Percentiles rank a stretch among this genome's conserved stretches.
Evolutionary conservation across 2,329 filamentous ascomycete genomes (phyloP).

Genomic region (Zymoseptoria brevis): DNA sequence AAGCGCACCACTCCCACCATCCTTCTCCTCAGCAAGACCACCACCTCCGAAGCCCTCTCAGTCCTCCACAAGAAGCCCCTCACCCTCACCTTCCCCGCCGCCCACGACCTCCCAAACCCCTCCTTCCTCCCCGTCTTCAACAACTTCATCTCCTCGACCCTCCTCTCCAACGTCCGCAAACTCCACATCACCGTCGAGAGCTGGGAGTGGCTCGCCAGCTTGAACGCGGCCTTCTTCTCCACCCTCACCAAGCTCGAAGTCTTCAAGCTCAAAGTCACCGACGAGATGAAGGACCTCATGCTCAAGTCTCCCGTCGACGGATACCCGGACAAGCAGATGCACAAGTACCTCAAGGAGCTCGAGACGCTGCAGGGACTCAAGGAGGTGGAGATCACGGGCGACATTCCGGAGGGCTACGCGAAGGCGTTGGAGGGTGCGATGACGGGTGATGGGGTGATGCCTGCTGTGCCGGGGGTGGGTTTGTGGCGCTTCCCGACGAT

Average conservation of each 20-base stretch:
- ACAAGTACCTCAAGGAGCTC: constrained; percentile 14
- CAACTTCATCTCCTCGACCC: constrained; percentile 16
- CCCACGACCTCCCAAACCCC: constrained; percentile 2
- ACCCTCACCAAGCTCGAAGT: constrained; percentile 13
- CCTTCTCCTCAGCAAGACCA: constrained; percentile 30
- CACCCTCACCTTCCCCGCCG: constrained; percentile 13
- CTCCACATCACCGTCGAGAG: constrained; percentile 20
- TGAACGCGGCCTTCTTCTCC: constrained; percentile 12
- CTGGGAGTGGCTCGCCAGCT: constrained; percentile 23
- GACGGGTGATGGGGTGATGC: not conserved
- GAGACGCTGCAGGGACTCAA: constrained; percentile 17
- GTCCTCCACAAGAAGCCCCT: constrained; percentile 26
- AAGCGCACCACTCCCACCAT: constrained; percentile 24
- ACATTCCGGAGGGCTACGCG: constrained; percentile 12
- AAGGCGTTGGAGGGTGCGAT: not conserved
- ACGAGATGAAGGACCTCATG: constrained; percentile 15
- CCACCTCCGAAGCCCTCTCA: constrained; percentile 24
- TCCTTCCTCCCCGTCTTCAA: constrained; percentile 3
- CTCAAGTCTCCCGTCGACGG: constrained; percentile 1
- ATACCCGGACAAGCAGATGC: constrained; percentile 23
- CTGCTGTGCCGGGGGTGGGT: not conserved
- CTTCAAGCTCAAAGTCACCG: constrained; percentile 18
- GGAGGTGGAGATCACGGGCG: constrained; percentile 19
- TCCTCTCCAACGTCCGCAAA: constrained; percentile 17
- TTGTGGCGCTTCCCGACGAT: not conserved